Evolutionary conservation across 345 rosid genomes (phyloP), one percentile per base, ranked within the genome.

Genomic region (Eucalyptus paniculata): DNA sequence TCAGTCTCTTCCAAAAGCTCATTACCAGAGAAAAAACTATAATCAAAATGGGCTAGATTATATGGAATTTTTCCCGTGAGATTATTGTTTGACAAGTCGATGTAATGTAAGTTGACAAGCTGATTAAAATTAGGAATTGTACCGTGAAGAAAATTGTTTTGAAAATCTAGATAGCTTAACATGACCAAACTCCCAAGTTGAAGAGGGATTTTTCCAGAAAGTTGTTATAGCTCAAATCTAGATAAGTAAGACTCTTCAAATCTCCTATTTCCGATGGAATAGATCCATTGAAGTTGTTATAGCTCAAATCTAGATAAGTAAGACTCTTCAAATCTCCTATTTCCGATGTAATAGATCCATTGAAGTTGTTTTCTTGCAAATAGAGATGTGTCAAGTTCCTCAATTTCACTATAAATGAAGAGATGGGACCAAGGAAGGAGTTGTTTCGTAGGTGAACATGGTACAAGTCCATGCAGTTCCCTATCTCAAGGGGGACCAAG

Each of bases 21-120:
- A 17, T 69, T 34, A 21, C 81, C 24, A 3, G 19, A 2, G 42
- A 69, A 32, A 69, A 1, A 3, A 8, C 4, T 2, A 8, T 17
- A 0, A 17, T 11, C 0, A 34, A 34, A 7, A 32, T 34, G 18
- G 12, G 3, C 6, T 5, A 69, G 23, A 69, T 8, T 16, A 32
- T 17, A 3, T 32, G 81, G 81, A 69, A 69, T 32, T 32, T 32
- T 32, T 34, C 40, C 44, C 12, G 24, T 69, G 24, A 69, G 81
- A 69, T 69, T 3, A 69, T 69, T 69, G 81, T 17, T 7, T 1
- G 42, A 69, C 42, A 34, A 69, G 12, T 69, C 7, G 7, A 69
- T 34, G 81, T 69, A 3, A 8, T 9, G 0, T 9, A 69, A 69
- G 24, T 17, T 9, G 12, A 9, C 19, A 69, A 69, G 81, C 42